Conservation (phyloP, 2,329 filamentous ascomycete genomes). For the Scedosporium apiospermum region DNA sequence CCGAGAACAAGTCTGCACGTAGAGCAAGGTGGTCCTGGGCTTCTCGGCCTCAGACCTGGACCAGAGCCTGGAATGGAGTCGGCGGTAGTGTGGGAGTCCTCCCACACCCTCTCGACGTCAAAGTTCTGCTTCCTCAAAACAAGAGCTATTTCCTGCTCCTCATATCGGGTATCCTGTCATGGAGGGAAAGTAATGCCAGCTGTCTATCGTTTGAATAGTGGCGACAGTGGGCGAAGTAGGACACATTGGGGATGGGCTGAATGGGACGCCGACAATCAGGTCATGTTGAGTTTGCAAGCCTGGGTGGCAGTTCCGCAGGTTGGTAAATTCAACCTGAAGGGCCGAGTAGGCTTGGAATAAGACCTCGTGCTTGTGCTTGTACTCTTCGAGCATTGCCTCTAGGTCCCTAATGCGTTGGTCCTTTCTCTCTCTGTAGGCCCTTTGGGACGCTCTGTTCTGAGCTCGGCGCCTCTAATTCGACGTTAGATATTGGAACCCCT, state of each 20-base stretch:
- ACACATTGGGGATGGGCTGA: not conserved
- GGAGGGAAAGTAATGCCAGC: constrained; percentile 1
- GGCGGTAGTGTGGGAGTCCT: too few relatives aligned
- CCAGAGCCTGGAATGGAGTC: too few relatives aligned
- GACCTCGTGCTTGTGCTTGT: constrained; percentile 37
- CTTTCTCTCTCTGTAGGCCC: constrained; percentile 22
- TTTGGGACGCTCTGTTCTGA: constrained; percentile 22
- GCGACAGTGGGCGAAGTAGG: not conserved
- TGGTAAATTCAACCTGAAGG: constrained; percentile 30
- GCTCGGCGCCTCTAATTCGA: constrained; percentile 17
- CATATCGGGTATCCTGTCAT: constrained; percentile 2
- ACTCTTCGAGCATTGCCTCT: constrained; percentile 9
- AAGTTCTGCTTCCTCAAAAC: not conserved
- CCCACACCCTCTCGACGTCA: too few relatives aligned
- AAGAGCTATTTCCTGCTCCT: not conserved
- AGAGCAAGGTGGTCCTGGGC: too few relatives aligned
- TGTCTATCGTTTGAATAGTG: not conserved
- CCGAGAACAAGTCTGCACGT: too few relatives aligned
- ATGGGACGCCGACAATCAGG: not conserved
- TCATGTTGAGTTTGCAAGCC: not conserved
- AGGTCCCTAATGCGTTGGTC: constrained; percentile 12
- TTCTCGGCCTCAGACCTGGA: too few relatives aligned
- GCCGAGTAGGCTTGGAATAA: constrained; percentile 43
- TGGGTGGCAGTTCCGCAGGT: not conserved
- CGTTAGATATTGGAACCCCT: not conserved